Percentiles rank a stretch among this genome's conserved stretches.
Evolutionary conservation across 768 basidiomycete genomes (phyloP).

Genomic region (Nevesoporus exiguus): DNA sequence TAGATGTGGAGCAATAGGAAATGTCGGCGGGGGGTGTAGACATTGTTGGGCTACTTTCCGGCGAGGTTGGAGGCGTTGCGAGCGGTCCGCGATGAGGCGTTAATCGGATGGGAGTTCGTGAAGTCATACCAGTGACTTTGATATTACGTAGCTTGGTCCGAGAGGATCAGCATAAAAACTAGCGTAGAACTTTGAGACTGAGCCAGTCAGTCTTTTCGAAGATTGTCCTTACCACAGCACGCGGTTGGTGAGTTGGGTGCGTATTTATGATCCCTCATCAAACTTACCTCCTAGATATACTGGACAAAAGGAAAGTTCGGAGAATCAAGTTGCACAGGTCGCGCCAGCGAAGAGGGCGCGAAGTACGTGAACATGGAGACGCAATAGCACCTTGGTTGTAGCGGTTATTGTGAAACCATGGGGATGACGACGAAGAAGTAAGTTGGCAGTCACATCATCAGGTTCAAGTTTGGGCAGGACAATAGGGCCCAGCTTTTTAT

Average conservation of each 20-base stretch:
- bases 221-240: constrained; percentile 12
- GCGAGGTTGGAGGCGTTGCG: constrained; percentile 19
- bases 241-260: background rate
- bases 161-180: constrained; percentile 15
- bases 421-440: constrained; percentile 14
- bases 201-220: constrained; percentile 28
- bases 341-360: background rate
- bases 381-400: constrained; percentile 10
- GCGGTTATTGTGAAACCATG: constrained; percentile 32
- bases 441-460: constrained; percentile 1
- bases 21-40: constrained; percentile 15
- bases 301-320: constrained; percentile 22
- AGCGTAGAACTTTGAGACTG: constrained; percentile 25
- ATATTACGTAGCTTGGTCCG: constrained; percentile 16
- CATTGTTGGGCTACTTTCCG: constrained; percentile 17
- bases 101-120: constrained; percentile 24
- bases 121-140: constrained; percentile 21
- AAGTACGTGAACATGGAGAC: constrained; percentile 23
- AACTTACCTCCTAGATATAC: background rate
- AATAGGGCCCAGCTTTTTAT: constrained; percentile 16
- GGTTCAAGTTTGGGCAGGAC: constrained; percentile 21
- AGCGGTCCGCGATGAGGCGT: constrained; percentile 29
- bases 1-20: background rate
- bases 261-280: constrained; percentile 24
- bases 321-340: background rate